Evolutionary conservation across 2,329 filamentous ascomycete genomes (phyloP), one percentile per base, ranked within the genome.

Genomic region (Fusarium gaditjirri): DNA sequence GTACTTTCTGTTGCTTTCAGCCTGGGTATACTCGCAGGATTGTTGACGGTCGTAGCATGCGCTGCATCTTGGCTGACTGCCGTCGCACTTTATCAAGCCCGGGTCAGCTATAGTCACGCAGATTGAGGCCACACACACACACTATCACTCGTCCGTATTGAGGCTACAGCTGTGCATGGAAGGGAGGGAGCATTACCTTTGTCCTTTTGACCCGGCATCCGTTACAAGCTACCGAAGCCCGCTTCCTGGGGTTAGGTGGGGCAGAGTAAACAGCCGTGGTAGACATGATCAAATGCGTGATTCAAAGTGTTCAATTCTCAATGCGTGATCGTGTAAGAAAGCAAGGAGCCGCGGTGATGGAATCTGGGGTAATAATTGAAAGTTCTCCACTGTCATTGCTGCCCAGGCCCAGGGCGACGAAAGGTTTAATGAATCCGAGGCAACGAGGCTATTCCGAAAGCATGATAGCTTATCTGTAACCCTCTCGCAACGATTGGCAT

Each of bases 221-320:
- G 11, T 64, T 64, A 8, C 61, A 64, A 31, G 61, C 61, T 16
- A 64, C n/a, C 2, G 61, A 64, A n/a, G 61, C 61, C 44, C 61
- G 49, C 39, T 64, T 64, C 31, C 61, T 52, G 3, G 57, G 61
- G 21, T 64, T 64, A 42, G 47, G 27, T 53, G 35, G 56, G 23
- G 36, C 47, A 16, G 5, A 19, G 31, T 53, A 25, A 25, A 53
- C 25, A 54, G 56, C 14, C 8, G 46, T 17, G 8, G 29, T 21
- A 17, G 46, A 59, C 56, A 59, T 59, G n/a, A 42, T 39, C 5
- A 23, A 25, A 58, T 23, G 2, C 42, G 21, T 25, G 33, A n/a
- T 58, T 27, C 5, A 21, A 16, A 11, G 14, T 8, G 16, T 35
- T 35, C 8, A 11, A 8, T 17, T 13, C 12, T n/a, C 2, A n/a